phyloP scores from a whole-genome alignment of 352 stramenopile species.

The Phytopythium ostracodes region DNA sequence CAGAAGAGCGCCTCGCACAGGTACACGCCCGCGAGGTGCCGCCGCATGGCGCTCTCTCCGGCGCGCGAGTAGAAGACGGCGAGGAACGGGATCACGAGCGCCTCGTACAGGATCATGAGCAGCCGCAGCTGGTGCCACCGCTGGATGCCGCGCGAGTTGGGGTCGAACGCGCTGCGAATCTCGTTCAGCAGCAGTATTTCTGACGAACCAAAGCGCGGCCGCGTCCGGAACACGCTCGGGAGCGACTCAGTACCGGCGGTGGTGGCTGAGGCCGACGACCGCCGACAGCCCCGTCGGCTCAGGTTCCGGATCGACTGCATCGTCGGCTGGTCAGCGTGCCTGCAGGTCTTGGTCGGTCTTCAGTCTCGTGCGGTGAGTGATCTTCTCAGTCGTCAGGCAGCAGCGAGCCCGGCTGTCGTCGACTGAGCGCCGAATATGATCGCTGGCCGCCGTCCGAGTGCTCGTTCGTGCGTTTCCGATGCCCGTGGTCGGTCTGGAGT shows the following conservation, averaged over 20 bases:
- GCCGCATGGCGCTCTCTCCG: slow-evolving; percentile 3
- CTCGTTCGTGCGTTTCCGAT: too few species aligned
- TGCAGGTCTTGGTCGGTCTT: too few species aligned
- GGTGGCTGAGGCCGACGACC: slow-evolving; percentile 16
- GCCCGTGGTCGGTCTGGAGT: background rate
- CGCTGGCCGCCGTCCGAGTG: too few species aligned
- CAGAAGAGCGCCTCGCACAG: slow-evolving; percentile 55
- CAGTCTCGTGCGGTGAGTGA: too few species aligned
- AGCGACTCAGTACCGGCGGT: slow-evolving; percentile 10
- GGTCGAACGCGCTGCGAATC: slow-evolving; percentile 57
- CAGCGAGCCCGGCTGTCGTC: background rate
- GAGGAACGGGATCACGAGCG: slow-evolving; percentile 41
- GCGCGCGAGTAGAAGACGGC: slow-evolving; percentile 24
- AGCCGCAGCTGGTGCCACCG: slow-evolving; percentile 54
- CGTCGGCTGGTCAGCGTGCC: too few species aligned
- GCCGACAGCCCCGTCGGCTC: slow-evolving; percentile 12
- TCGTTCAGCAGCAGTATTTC: slow-evolving; percentile 43
- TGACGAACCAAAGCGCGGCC: slow-evolving; percentile 35
- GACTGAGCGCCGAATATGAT: too few species aligned
- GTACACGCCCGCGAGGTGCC: slow-evolving; percentile 39
- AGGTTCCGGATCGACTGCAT: slow-evolving; percentile 4
- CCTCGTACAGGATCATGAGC: slow-evolving; percentile 46
- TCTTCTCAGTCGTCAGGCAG: too few species aligned
- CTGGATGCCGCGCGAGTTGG: slow-evolving; percentile 45
- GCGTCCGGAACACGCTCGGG: slow-evolving; percentile 24